These are phyloP conservation scores for Magnolia kwangsiensis DNA, from an alignment of 164 flowering plant genomes.

Conservation along the genomic window DNA sequence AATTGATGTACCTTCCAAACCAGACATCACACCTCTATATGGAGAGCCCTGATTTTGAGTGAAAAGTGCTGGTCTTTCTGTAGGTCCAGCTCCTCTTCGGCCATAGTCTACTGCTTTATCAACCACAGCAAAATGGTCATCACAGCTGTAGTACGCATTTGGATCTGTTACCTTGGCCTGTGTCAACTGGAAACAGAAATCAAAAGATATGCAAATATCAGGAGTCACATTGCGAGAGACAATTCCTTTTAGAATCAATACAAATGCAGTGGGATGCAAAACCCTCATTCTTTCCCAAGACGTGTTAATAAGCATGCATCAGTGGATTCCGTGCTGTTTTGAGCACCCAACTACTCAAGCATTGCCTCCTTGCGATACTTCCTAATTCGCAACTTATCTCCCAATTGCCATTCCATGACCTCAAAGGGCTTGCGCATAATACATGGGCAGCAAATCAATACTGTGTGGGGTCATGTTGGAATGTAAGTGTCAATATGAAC, in stretches of 20 bases:
- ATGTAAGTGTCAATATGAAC: too few relatives aligned
- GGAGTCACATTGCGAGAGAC: neutral
- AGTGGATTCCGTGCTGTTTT: too few relatives aligned
- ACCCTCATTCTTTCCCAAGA: neutral
- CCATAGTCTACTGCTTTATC: conserved; percentile 34
- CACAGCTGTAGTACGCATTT: conserved; percentile 51
- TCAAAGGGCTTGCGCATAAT: too few relatives aligned
- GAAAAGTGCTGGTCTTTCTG: neutral
- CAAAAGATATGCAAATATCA: neutral
- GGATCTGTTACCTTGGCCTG: conserved; percentile 40
- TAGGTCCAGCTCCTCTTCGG: conserved; percentile 14
- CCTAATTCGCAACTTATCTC: too few relatives aligned
- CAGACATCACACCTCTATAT: neutral
- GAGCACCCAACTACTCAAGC: too few relatives aligned
- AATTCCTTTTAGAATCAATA: neutral
- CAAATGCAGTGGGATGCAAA: neutral
- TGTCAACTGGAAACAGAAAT: conserved; percentile 1
- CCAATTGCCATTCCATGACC: too few relatives aligned
- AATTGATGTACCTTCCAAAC: conserved; percentile 5
- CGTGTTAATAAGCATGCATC: neutral
- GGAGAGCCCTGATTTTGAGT: neutral
- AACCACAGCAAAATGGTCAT: conserved; percentile 39
- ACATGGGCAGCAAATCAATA: too few relatives aligned
- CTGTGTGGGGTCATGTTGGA: too few relatives aligned
- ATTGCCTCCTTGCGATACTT: too few relatives aligned